Conservation (phyloP, 805 yeast genomes). For the Sporopachydermia quercuum region DNA sequence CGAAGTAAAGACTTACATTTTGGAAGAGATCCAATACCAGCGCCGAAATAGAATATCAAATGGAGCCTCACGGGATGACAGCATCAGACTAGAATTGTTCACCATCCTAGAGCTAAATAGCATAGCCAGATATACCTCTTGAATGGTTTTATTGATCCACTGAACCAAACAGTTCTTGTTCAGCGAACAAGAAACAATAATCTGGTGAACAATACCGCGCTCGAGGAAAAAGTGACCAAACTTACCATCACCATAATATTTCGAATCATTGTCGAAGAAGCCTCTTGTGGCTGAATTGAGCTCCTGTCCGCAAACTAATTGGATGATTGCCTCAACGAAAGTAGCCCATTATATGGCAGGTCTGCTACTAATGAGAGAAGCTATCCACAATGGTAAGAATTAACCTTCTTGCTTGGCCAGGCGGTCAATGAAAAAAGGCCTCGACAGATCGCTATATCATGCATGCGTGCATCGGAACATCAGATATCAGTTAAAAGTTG, state of each 20-base stretch:
- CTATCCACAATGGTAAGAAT: not conserved
- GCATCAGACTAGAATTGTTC: not conserved
- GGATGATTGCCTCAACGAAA: not conserved
- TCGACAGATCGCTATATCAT: conserved; percentile 1
- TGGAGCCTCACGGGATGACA: not conserved
- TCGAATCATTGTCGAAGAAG: not conserved
- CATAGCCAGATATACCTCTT: conserved; percentile 1
- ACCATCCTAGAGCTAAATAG: not conserved
- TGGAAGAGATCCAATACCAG: conserved; percentile 1
- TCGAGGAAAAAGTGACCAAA: not conserved
- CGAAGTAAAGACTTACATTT: not conserved
- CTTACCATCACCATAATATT: not conserved
- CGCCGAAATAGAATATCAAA: not conserved
- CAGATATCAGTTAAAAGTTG: not conserved
- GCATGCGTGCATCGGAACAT: no score
- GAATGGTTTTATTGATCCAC: not conserved
- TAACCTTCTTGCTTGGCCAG: not conserved
- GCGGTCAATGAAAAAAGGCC: conserved; percentile 1
- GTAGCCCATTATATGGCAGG: not conserved
- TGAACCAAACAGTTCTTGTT: conserved; percentile 1
- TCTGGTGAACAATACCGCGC: conserved; percentile 1
- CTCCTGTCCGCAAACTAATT: not conserved
- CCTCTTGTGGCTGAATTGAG: not conserved
- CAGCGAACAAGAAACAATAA: not conserved
- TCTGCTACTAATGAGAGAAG: conserved; percentile 1